Percentiles rank a stretch among this genome's conserved stretches.
Evolutionary conservation across 495 filamentous ascomycete genomes (phyloP).

Genomic region (Trichoderma asperelloides): DNA sequence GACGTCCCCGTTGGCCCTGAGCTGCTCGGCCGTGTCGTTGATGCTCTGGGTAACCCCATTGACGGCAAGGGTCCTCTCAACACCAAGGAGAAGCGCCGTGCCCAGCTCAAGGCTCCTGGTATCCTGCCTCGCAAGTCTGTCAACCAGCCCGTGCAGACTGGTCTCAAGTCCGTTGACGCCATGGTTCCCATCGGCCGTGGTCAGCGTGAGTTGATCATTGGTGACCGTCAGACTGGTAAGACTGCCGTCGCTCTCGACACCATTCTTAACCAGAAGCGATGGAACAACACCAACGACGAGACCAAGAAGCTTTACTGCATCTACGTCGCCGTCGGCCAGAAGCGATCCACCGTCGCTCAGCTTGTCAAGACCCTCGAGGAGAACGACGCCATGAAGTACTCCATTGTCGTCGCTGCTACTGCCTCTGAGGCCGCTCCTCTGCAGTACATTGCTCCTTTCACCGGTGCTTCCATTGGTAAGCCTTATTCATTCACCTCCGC

Average conservation of each 20-base stretch:
- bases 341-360: slow-evolving; percentile 98
- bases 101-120: slow-evolving; percentile 97
- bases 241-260: slow-evolving; percentile 97
- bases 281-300: slow-evolving; percentile 87
- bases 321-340: slow-evolving; percentile 98
- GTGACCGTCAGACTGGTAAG: slow-evolving; percentile 99
- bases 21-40: slow-evolving; percentile 95
- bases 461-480: slow-evolving; percentile 26
- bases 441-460: slow-evolving; percentile 94
- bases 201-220: slow-evolving; percentile 99
- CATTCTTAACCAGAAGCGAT: slow-evolving; percentile 98
- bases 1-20: slow-evolving; percentile 91
- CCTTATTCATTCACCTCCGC: not conserved
- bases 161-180: slow-evolving; percentile 97
- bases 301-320: slow-evolving; percentile 98
- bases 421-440: slow-evolving; percentile 92
- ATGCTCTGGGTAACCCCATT: slow-evolving; percentile 97
- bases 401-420: slow-evolving; percentile 87
- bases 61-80: slow-evolving; percentile 98
- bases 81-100: slow-evolving; percentile 84
- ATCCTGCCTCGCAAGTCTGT: slow-evolving; percentile 95
- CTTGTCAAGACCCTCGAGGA: slow-evolving; percentile 99
- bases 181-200: slow-evolving; percentile 99
- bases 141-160: slow-evolving; percentile 97
- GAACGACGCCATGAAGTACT: slow-evolving; percentile 99